These are phyloP conservation scores for Cyphellophora europaea DNA, from an alignment of 2,329 filamentous ascomycete species.

Conservation along the genomic window DNA sequence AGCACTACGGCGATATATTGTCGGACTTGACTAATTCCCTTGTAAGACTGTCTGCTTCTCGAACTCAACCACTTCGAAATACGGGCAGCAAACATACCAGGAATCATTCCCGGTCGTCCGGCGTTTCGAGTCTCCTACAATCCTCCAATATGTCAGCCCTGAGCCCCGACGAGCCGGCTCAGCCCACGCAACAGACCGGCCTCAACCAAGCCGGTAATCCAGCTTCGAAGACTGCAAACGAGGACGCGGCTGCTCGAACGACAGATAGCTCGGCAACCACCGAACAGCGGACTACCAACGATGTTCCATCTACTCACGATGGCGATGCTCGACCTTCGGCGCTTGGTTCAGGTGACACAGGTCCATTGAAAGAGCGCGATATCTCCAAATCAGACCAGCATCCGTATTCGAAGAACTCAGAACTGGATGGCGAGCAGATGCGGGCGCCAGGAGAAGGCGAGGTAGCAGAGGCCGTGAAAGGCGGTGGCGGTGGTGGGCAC, in stretches of 20 bases:
- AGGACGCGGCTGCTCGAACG: slow-evolving; percentile 14
- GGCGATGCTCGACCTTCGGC: slow-evolving; percentile 15
- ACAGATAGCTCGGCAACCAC: slow-evolving; percentile 10
- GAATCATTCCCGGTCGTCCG: too few relatives aligned
- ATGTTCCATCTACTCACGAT: slow-evolving; percentile 17
- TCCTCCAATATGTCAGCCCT: slow-evolving; percentile 15
- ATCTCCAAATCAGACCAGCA: slow-evolving; percentile 12
- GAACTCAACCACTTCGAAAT: too few relatives aligned
- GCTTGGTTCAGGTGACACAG: slow-evolving; percentile 17
- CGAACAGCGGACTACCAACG: slow-evolving; percentile 17
- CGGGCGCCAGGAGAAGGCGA: slow-evolving; percentile 21
- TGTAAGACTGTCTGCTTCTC: too few relatives aligned
- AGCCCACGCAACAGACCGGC: slow-evolving; percentile 20
- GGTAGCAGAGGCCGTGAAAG: slow-evolving; percentile 17
- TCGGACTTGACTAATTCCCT: too few relatives aligned
- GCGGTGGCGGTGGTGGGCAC: slow-evolving; percentile 15
- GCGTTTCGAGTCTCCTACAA: too few relatives aligned
- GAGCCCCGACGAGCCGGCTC: slow-evolving; percentile 20
- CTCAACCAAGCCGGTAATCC: slow-evolving; percentile 21
- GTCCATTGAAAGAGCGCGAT: slow-evolving; percentile 12
- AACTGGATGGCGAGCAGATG: slow-evolving; percentile 24
- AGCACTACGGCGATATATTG: too few relatives aligned
- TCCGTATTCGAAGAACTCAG: slow-evolving; percentile 12
- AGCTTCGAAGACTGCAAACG: slow-evolving; percentile 18
- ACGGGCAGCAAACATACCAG: too few relatives aligned